A percentile compares a stretch with the other conserved stretches of the same genome.
Conservation (phyloP, 2,329 filamentous ascomycete genomes). For the Paradendryphiella salina region DNA sequence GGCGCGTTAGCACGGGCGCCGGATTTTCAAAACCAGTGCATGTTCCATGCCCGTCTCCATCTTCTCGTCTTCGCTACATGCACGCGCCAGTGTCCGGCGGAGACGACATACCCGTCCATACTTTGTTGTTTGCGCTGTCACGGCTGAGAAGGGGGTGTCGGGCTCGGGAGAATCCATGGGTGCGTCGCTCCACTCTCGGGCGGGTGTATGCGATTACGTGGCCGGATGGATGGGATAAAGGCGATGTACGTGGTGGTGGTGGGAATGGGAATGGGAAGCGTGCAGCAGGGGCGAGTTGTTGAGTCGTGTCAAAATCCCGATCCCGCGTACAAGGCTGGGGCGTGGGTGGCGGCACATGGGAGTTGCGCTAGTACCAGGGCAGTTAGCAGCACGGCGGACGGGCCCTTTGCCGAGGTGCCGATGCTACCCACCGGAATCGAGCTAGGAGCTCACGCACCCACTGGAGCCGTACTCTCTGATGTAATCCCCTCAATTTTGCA, state of each 20-base stretch:
- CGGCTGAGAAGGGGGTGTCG: conserved; percentile 89
- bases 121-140: conserved; percentile 80
- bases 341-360: conserved; percentile 14
- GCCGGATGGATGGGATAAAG: background rate
- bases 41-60: background rate
- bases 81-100: conserved; percentile 16
- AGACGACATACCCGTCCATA: conserved; percentile 66
- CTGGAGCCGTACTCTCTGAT: background rate
- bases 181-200: conserved; percentile 6
- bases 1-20: conserved; percentile 19
- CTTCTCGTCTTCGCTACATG: background rate
- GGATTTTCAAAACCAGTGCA: background rate
- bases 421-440: conserved; percentile 27
- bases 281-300: conserved; percentile 19
- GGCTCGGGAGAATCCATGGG: conserved; percentile 84
- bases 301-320: conserved; percentile 37
- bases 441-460: conserved; percentile 2
- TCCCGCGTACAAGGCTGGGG: conserved; percentile 31
- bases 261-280: too few species aligned
- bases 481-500: background rate
- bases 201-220: background rate
- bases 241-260: conserved; percentile 8
- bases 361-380: conserved; percentile 7
- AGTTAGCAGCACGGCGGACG: conserved; percentile 1
- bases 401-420: conserved; percentile 34